These are phyloP conservation scores for Plasmodium malariae DNA, from an alignment of 169 alveolate species.

Conservation along the genomic window DNA sequence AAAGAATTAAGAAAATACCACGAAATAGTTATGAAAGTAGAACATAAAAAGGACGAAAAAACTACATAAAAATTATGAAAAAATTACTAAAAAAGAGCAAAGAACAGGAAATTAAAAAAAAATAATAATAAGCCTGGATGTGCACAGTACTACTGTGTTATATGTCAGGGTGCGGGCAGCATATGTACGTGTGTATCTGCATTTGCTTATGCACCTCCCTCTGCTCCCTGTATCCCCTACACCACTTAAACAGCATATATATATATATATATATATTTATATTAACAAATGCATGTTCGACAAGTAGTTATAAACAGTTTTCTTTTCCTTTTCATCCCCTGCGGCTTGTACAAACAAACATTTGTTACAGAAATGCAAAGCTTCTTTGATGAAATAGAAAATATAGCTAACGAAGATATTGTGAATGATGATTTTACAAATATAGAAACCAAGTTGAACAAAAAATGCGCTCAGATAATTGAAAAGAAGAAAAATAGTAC, in stretches of 20 bases:
- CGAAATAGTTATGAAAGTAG: background rate
- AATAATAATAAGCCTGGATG: no score
- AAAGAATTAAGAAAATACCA: background rate
- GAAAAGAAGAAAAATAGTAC: constrained; percentile 22
- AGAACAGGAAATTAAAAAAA: no score
- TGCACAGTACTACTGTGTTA: background rate
- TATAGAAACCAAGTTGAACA: constrained; percentile 9
- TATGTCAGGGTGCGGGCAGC: background rate
- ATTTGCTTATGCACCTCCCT: background rate
- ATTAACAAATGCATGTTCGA: background rate
- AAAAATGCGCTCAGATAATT: constrained; percentile 15
- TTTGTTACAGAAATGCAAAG: constrained; percentile 43
- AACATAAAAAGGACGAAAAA: background rate
- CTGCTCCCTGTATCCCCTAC: no score
- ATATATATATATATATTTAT: background rate
- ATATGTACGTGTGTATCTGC: background rate
- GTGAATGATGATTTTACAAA: background rate
- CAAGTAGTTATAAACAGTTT: background rate
- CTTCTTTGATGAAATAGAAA: constrained; percentile 59
- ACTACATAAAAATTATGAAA: no score
- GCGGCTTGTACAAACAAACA: background rate
- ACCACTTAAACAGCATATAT: no score
- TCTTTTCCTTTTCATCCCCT: constrained; percentile 8
- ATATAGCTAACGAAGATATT: constrained; percentile 28
- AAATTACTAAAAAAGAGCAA: no score